Percentiles rank a stretch among this genome's conserved stretches.
Conservation (phyloP, 2,329 filamentous ascomycete species). For the Cordyceps fumosorosea region DNA sequence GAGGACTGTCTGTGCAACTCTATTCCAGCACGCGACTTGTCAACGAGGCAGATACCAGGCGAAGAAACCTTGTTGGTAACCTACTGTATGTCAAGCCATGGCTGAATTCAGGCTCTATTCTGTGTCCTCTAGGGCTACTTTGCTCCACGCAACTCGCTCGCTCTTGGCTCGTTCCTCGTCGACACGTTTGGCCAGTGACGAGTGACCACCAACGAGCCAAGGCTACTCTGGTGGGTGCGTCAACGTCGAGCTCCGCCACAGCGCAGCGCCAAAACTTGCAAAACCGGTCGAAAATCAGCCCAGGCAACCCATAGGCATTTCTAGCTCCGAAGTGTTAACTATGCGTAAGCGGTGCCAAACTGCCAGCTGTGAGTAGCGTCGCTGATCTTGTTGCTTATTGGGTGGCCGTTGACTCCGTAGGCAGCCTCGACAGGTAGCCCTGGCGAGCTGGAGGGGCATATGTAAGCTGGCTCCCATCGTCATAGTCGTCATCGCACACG, state of each 20-base stretch:
- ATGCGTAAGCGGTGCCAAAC: not conserved
- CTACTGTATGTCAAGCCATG: too few relatives aligned
- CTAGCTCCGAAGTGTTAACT: not conserved
- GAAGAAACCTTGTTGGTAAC: too few relatives aligned
- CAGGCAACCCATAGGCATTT: not conserved
- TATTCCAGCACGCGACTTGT: too few relatives aligned
- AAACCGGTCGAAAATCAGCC: not conserved
- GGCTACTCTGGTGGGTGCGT: not conserved
- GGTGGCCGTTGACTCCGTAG: not conserved
- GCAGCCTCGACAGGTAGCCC: not conserved
- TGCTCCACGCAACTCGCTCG: too few relatives aligned
- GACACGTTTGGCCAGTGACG: too few relatives aligned
- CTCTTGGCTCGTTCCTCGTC: too few relatives aligned
- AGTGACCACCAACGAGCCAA: not conserved
- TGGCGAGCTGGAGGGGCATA: slow-evolving; percentile 4
- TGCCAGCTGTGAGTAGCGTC: not conserved
- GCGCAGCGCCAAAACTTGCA: not conserved
- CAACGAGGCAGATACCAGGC: too few relatives aligned
- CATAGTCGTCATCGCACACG: slow-evolving; percentile 11
- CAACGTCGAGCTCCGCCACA: not conserved
- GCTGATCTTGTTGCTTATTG: not conserved
- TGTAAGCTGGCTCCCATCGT: slow-evolving; percentile 3
- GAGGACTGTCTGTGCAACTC: too few relatives aligned
- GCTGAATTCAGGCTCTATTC: too few relatives aligned
- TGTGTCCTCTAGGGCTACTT: too few relatives aligned